Percentiles rank a stretch among this genome's conserved stretches.
These are phyloP conservation scores for Aspergillus persii DNA, from an alignment of 2,329 filamentous ascomycete genomes.

Conservation along the genomic window DNA sequence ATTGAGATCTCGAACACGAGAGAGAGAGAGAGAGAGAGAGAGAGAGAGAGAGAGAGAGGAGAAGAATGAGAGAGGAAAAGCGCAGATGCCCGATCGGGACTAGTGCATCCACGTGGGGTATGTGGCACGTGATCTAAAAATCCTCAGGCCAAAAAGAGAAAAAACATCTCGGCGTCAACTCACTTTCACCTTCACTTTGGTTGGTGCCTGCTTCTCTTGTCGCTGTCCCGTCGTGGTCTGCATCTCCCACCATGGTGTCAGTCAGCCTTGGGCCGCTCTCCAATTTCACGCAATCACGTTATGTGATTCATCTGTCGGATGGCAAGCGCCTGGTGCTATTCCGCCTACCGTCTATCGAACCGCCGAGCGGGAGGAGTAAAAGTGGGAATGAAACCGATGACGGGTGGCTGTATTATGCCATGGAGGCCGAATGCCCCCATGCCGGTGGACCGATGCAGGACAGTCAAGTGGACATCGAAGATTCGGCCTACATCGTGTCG, in stretches of 20 bases:
- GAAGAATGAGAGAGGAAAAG: background rate
- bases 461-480: constrained; percentile 48
- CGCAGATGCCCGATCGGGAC: background rate
- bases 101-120: background rate
- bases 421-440: constrained; percentile 50
- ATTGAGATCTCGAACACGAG: no score
- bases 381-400: constrained; percentile 32
- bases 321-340: constrained; percentile 48
- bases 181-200: background rate
- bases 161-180: background rate
- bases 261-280: constrained; percentile 30
- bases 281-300: constrained; percentile 40
- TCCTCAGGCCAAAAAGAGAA: background rate
- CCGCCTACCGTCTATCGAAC: constrained; percentile 43
- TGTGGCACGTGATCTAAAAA: background rate
- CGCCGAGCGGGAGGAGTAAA: constrained; percentile 20
- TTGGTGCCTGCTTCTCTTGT: background rate
- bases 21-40: no score
- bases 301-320: constrained; percentile 44
- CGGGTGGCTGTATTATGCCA: constrained; percentile 49
- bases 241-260: constrained; percentile 10
- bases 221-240: background rate
- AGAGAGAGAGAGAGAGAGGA: no score
- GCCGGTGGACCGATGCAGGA: constrained; percentile 49
- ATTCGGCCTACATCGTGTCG: constrained; percentile 48